Evolutionary conservation across 2,329 filamentous ascomycete genomes (phyloP).

Genomic region (Aspergillus sp.): DNA sequence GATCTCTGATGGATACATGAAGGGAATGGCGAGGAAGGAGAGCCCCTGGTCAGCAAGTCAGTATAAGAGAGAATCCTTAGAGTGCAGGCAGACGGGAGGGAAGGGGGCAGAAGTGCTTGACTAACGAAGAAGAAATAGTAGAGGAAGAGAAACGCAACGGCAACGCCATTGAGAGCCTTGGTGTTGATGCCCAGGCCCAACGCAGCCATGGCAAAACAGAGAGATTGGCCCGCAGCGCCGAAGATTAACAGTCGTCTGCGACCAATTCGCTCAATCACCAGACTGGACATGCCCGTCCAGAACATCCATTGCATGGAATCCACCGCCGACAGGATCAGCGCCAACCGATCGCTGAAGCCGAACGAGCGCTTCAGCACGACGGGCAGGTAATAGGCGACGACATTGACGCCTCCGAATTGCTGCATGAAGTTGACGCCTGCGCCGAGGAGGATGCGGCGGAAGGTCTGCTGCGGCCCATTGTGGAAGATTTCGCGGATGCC

Average conservation of each 20-base stretch:
- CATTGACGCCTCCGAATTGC: conserved; percentile 17
- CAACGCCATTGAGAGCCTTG: conserved; percentile 9
- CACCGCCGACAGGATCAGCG: conserved; percentile 10
- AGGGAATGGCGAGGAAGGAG: conserved; percentile 12
- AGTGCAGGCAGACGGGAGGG: no score
- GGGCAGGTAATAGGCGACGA: conserved; percentile 15
- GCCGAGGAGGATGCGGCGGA: conserved; percentile 36
- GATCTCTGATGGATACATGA: conserved; percentile 13
- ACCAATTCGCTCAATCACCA: conserved; percentile 40
- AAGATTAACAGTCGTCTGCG: conserved; percentile 37
- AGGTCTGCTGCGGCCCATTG: conserved; percentile 12
- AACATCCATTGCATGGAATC: conserved; percentile 10
- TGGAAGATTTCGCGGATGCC: conserved; percentile 3
- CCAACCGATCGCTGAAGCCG: conserved; percentile 7
- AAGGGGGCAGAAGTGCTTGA: no score
- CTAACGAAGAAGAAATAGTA: conserved; percentile 10
- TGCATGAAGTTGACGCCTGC: conserved; percentile 28
- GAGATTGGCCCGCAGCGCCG: conserved; percentile 6
- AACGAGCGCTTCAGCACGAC: conserved; percentile 10
- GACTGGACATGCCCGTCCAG: conserved; percentile 26
- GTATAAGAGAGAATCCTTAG: no score
- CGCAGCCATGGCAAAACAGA: no score
- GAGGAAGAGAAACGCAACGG: conserved; percentile 35
- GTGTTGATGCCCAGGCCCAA: no score
- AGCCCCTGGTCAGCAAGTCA: not conserved